phyloP scores from a whole-genome alignment of 495 filamentous ascomycete genomes.

The Penicillium pulvis region DNA sequence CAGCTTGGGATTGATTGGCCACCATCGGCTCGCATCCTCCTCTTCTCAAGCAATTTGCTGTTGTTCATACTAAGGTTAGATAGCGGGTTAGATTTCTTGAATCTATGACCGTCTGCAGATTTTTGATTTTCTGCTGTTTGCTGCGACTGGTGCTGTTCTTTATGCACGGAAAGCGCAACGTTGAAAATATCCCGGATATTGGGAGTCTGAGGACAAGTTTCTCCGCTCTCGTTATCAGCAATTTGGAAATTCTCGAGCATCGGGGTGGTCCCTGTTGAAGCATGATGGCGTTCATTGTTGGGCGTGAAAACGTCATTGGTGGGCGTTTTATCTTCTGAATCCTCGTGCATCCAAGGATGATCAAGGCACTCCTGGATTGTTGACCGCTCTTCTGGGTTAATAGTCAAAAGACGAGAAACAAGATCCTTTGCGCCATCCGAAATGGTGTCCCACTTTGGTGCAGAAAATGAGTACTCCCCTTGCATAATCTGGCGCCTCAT shows the following conservation, averaged over 20 bases:
- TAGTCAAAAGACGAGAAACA: constrained; percentile 60
- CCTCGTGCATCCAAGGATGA: constrained; percentile 64
- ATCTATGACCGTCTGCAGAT: background rate
- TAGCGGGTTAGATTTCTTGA: background rate
- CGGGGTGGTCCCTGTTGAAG: background rate
- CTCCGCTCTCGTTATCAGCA: background rate
- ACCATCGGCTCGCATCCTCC: background rate
- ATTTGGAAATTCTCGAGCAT: background rate
- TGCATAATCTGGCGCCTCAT: constrained; percentile 87
- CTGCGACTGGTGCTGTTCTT: background rate
- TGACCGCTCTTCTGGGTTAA: constrained; percentile 88
- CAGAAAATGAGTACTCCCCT: constrained; percentile 88
- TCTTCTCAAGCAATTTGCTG: constrained; percentile 3
- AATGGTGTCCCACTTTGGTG: constrained; percentile 94
- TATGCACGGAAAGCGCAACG: constrained; percentile 1
- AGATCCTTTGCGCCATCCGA: constrained; percentile 85
- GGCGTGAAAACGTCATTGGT: background rate
- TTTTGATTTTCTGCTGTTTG: background rate
- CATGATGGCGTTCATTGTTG: background rate
- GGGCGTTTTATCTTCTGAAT: constrained; percentile 55
- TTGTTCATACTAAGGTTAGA: background rate
- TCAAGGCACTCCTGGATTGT: constrained; percentile 82
- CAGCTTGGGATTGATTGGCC: background rate
- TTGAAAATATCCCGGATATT: constrained; percentile 3
- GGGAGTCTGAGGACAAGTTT: background rate